Base-by-base conservation (phyloP, 768 basidiomycete species). In the Scleroderma citrinum region DNA sequence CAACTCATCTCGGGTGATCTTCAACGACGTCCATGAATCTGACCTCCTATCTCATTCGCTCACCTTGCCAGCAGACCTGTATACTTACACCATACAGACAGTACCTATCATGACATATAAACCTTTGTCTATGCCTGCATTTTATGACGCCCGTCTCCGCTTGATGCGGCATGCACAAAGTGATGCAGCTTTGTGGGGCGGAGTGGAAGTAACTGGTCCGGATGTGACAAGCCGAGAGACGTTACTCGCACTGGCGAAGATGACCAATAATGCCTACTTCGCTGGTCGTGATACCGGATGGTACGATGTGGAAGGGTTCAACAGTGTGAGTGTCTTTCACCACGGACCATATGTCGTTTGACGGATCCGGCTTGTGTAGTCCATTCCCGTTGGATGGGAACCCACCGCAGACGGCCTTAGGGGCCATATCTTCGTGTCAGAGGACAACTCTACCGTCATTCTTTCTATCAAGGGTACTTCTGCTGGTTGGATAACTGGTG, bases 401-500 rank as follows among this genome's bases (percentile, higher is more conserved):
- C 84, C 87, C 0, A 79, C 85, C 21, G 82, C 82, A n/a, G 90
- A 96, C 62, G 92, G 93, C 0, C 79, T 97, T 51, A 78, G 95
- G 39, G 95, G 95, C 0, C 93, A 97, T 59, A 70, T 98, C 19
- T 96, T 95, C 56, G 87, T 85, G n/a, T 80, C 81, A 1, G 72
- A 73, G 10, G 85, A 90, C 64, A 92, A 94, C 56, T 81, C 81
- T 13, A 95, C 90, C 0, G 88, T 97, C 20, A 73, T 96, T 24
- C 73, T 97, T 47, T 80, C 91, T 20, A 76, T 97, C 68, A 97
- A 98, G 61, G 95, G 95, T n/a, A 98, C 95, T 0, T 90, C 89
- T 2, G 82, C 87, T 2, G 74, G 75, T 10, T 70, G 69, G 68
- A 73, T 85, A 8, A 76, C 83, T 59, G 75, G 89, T 7, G 81